These are phyloP conservation scores for Remersonia thermophila DNA, from an alignment of 2,329 filamentous ascomycete genomes.

Conservation along the genomic window DNA sequence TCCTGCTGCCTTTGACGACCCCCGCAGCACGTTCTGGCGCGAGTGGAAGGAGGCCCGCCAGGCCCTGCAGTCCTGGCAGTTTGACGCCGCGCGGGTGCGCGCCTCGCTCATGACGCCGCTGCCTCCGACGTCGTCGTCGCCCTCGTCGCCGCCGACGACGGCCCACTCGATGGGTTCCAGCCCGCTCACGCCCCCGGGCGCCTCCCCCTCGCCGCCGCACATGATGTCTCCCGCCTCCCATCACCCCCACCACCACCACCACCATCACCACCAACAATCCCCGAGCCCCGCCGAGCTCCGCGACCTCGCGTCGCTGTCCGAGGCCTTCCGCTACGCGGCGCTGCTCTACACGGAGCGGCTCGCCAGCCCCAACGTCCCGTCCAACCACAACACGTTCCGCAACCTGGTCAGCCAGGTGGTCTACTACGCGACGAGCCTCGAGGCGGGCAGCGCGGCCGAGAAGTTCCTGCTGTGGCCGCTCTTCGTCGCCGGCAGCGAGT, in stretches of 20 bases:
- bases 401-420: constrained; percentile 71
- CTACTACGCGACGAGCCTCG: constrained; percentile 69
- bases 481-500: constrained; percentile 83
- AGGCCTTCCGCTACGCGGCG: constrained; percentile 81
- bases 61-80: constrained; percentile 70
- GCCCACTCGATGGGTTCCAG: background rate
- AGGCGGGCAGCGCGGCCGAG: constrained; percentile 58
- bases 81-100: constrained; percentile 44
- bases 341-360: constrained; percentile 83
- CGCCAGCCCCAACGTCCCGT: constrained; percentile 61
- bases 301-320: constrained; percentile 71
- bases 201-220: background rate
- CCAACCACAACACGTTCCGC: constrained; percentile 66
- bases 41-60: constrained; percentile 75
- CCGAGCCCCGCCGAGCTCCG: constrained; percentile 50
- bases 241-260: constrained; percentile 15
- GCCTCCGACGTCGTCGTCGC: constrained; percentile 1
- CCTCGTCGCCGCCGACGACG: background rate
- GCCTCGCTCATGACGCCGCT: constrained; percentile 27
- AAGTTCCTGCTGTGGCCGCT: constrained; percentile 91
- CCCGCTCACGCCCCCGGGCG: background rate
- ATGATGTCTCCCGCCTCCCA: constrained; percentile 3
- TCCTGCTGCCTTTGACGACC: constrained; percentile 41
- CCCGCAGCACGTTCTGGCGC: constrained; percentile 59
- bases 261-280: background rate